A percentile compares a stretch with the other conserved stretches of the same genome.
Evolutionary conservation across 2,329 filamentous ascomycete species (phyloP).

Genomic region (Huntiella omanensis): DNA sequence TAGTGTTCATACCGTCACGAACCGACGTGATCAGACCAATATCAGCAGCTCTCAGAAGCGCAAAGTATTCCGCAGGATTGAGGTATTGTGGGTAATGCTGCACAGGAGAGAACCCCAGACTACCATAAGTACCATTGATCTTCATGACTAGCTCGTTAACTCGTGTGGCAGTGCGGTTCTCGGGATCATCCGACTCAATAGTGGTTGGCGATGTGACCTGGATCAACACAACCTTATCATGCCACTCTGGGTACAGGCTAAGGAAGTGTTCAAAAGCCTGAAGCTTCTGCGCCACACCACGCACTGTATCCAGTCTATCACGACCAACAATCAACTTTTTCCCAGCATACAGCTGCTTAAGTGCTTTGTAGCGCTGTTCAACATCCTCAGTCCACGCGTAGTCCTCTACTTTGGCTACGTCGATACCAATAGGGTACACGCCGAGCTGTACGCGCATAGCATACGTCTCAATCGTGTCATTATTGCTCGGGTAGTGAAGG

Average conservation of each 20-base stretch:
- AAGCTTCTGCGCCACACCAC: slow-evolving; percentile 88
- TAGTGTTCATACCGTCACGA: slow-evolving; percentile 95
- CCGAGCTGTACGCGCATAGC: slow-evolving; percentile 78
- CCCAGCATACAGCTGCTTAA: slow-evolving; percentile 62
- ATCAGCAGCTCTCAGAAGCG: slow-evolving; percentile 74
- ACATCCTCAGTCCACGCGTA: slow-evolving; percentile 53
- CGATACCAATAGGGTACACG: slow-evolving; percentile 88
- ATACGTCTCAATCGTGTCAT: slow-evolving; percentile 71
- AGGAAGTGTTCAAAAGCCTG: slow-evolving; percentile 88
- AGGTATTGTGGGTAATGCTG: slow-evolving; percentile 93
- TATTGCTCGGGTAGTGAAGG: slow-evolving; percentile 74
- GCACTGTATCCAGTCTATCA: slow-evolving; percentile 80
- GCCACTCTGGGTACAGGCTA: slow-evolving; percentile 79
- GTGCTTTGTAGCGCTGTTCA: slow-evolving; percentile 51
- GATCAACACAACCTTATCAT: slow-evolving; percentile 77
- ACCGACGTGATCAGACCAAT: slow-evolving; percentile 91
- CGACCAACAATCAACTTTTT: slow-evolving; percentile 92
- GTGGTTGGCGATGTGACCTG: slow-evolving; percentile 83
- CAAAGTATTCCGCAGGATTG: slow-evolving; percentile 79
- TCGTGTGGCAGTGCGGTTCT: slow-evolving; percentile 68
- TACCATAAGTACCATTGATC: slow-evolving; percentile 83
- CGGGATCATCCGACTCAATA: slow-evolving; percentile 57
- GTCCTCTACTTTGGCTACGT: slow-evolving; percentile 59
- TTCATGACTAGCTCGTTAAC: slow-evolving; percentile 79
- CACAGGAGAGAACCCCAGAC: slow-evolving; percentile 72